Conservation (phyloP, 75 land plant genomes). For the Pinus albicaulis region DNA sequence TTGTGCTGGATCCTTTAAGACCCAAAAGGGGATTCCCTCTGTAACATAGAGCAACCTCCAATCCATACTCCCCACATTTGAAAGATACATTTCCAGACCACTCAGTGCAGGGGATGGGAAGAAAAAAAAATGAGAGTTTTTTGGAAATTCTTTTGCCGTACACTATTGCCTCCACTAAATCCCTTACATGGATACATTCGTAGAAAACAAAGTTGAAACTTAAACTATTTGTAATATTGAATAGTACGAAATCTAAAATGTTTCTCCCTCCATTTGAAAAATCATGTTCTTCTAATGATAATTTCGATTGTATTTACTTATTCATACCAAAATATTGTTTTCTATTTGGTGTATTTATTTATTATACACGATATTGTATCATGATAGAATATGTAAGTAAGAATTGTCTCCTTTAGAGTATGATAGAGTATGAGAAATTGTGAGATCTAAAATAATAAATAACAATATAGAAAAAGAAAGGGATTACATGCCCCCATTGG, state of each 20-base stretch:
- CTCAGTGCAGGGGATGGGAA: constrained; percentile 19
- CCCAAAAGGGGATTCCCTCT: constrained; percentile 48
- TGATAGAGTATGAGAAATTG: too few relatives aligned
- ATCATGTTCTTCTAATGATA: background rate
- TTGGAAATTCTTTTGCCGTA: constrained; percentile 50
- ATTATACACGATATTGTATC: too few relatives aligned
- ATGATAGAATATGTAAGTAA: too few relatives aligned
- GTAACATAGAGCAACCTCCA: constrained; percentile 63
- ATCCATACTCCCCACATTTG: constrained; percentile 59
- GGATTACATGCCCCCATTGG: too few relatives aligned
- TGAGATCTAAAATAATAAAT: too few relatives aligned
- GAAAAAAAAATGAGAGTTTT: constrained; percentile 48
- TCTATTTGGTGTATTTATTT: background rate
- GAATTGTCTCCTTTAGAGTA: too few relatives aligned
- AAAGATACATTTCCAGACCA: constrained; percentile 76
- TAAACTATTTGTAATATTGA: background rate
- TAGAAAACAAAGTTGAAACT: background rate
- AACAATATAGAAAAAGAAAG: too few relatives aligned
- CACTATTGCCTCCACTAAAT: background rate
- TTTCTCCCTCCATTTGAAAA: background rate
- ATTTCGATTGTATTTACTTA: background rate
- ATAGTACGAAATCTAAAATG: background rate
- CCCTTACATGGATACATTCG: background rate
- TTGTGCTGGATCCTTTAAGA: constrained; percentile 30
- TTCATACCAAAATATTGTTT: too few relatives aligned